Evolutionary conservation across 768 basidiomycete species (phyloP).

Genomic region (Lentinula edodes): DNA sequence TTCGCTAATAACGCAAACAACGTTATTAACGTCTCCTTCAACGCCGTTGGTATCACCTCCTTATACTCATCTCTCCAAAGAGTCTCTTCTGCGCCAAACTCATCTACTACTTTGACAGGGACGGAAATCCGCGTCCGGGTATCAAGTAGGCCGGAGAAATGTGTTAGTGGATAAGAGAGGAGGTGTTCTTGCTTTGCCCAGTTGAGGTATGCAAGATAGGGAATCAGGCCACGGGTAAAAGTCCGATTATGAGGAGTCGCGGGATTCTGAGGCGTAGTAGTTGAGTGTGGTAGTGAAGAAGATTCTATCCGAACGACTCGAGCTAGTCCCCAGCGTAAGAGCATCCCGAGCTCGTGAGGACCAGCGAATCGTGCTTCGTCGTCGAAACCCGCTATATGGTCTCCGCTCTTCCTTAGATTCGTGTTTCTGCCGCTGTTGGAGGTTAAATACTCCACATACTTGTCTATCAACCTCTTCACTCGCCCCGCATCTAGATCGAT

Average conservation of each 20-base stretch:
- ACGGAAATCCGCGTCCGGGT: background rate
- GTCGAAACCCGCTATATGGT: background rate
- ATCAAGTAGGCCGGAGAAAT: slow-evolving; percentile 64
- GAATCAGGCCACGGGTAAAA: background rate
- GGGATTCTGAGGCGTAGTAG: no score
- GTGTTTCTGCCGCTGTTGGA: no score
- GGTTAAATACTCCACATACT: background rate
- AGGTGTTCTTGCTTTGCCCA: slow-evolving; percentile 11
- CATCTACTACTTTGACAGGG: background rate
- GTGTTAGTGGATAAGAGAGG: slow-evolving; percentile 59
- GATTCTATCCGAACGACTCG: slow-evolving; percentile 59
- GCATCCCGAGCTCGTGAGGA: slow-evolving; percentile 86
- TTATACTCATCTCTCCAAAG: background rate
- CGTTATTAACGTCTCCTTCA: slow-evolving; percentile 58
- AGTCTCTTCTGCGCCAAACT: background rate
- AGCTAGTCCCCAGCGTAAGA: slow-evolving; percentile 87
- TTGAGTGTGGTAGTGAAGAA: background rate
- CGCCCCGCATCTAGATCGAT: background rate
- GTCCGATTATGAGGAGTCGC: background rate
- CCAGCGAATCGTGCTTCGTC: slow-evolving; percentile 83
- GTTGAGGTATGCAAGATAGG: slow-evolving; percentile 3
- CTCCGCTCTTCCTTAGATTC: background rate
- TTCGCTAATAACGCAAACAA: slow-evolving; percentile 75
- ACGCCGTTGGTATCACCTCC: slow-evolving; percentile 39
- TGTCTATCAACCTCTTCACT: background rate